Base-by-base conservation (phyloP, 2,329 filamentous ascomycete species). In the Ophidiomyces ophidiicola region DNA sequence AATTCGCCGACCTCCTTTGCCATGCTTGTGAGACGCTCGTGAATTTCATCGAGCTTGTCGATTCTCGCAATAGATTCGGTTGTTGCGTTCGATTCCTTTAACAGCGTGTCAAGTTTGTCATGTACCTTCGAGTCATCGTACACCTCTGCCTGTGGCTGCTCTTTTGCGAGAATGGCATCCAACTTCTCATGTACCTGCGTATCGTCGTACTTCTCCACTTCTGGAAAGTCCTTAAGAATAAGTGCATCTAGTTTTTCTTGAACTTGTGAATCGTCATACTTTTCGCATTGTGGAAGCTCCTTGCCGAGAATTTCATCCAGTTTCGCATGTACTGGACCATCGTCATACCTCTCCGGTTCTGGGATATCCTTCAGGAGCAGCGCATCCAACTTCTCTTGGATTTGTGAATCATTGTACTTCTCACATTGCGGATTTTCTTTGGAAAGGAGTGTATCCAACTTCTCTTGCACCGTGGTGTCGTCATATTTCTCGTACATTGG, bases 1-100 rank as follows among this genome's bases (percentile, higher is more conserved):
- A 94, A 94, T 29, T 80, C 75, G 2, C 81, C 80, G 39, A 98
- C 79, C 54, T 92, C 85, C 14, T 78, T 75, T 1, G 88, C 86
- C 1, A 85, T 93, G 43, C 78, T 72, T 56, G 84, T 76, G 41
- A 98, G 85, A 49, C 93, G 82, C 47, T 82, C 72, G 53, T 94
- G 85, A 36, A 96, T 90, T 57, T 86, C 75, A 49, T 94, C 85
- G 4, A 98, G 72, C 17, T 83, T 82, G 46, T 82, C 80, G 32
- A 94, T 72, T 49, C 87, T 83, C 4, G 72, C 69, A 24, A 84
- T 74, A 1, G 82, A 76, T 53, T 84, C 78, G 36, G 73, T 73
- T 0, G 82, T 73, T 14, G 74, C 70, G 18, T 76, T 69, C 2
- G 60, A 51, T 36, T 64, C 61, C 17, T 59, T 58, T 21, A 67